Base-by-base conservation (phyloP, 441 rosid genomes). In the Eruca vesicaria region DNA sequence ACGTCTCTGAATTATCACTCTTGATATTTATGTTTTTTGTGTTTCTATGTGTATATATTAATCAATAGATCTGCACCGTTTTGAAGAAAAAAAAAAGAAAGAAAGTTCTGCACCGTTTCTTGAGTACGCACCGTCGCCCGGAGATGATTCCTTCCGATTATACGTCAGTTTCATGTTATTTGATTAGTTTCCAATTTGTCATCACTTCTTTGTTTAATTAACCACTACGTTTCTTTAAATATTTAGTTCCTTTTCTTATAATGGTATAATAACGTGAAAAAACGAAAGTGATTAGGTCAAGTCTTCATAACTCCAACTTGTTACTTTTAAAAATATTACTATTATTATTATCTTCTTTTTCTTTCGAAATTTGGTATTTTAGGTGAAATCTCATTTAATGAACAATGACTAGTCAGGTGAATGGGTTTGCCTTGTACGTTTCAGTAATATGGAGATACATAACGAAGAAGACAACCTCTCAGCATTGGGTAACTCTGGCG, bases 281-380 rank as follows among this genome's bases (percentile, higher is more conserved):
- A 35, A 59, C 20, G 19, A 65, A 73, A 69, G 75, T 64, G 61
- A 76, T 63, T 70, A 76, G 80, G 71, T 76, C 60, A 71, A 76
- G 80, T 26, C 80, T 65, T 76, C 62, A 6, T 35, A 35, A 35
- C 68, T 60, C 38, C 68, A 60, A 26, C 68, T 35, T 68, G 32
- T 59, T 43, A 43, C 50, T n/a, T 43, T n/a, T 43, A 3, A 38
- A 38, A 38, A 4, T n/a, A 43, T 6, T 41, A 14, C 48, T 41
- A 48, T 4, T 57, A 57, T 23, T 57, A 57, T 33, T 5, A 12
- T 67, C 62, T 43, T 56, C 53, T 33, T 16, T 50, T 38, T 23
- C 16, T 15, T 14, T 9, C 0, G 4, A 15, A 43, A 29, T 5
- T 52, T 61, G 31, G 41, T 31, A 29, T 76, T 63, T 68, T 33